A percentile compares a stretch with the other conserved stretches of the same genome.
Conservation (phyloP, 2,329 filamentous ascomycete species). For the Davidsoniella neocaledoniae region DNA sequence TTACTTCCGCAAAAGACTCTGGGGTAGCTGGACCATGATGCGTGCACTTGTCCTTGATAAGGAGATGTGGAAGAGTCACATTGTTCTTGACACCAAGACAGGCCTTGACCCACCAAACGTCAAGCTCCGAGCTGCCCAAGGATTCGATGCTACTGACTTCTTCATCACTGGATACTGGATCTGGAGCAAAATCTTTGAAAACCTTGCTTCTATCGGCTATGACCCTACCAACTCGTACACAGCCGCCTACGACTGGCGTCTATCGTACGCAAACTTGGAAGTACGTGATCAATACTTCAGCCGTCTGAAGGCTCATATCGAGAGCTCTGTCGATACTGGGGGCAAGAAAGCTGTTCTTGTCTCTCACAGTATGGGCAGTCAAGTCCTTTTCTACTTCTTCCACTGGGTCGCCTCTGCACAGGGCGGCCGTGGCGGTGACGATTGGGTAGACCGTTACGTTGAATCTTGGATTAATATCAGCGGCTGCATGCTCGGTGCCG, state of each 20-base stretch:
- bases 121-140: constrained; percentile 83
- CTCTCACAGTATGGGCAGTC: constrained; percentile 95
- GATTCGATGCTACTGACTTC: constrained; percentile 95
- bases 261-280: constrained; percentile 82
- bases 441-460: constrained; percentile 80
- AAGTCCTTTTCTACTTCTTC: constrained; percentile 75
- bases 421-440: constrained; percentile 63
- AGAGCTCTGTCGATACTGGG: constrained; percentile 57
- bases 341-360: constrained; percentile 69
- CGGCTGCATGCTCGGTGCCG: constrained; percentile 89
- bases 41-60: constrained; percentile 83
- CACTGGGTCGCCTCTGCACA: constrained; percentile 63
- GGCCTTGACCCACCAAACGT: constrained; percentile 80
- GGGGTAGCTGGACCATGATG: constrained; percentile 99
- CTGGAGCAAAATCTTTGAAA: constrained; percentile 97
- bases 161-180: constrained; percentile 92
- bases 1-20: constrained; percentile 87
- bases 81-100: constrained; percentile 88
- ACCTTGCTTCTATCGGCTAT: constrained; percentile 87
- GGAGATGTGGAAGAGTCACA: constrained; percentile 83
- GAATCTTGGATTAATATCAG: constrained; percentile 98
- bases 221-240: constrained; percentile 65
- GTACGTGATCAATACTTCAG: constrained; percentile 87
- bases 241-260: constrained; percentile 73
- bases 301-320: constrained; percentile 75